Percentiles rank a stretch among this genome's conserved stretches.
Conservation (phyloP, 108 stramenopile species). For the Conticribra weissflogii region DNA sequence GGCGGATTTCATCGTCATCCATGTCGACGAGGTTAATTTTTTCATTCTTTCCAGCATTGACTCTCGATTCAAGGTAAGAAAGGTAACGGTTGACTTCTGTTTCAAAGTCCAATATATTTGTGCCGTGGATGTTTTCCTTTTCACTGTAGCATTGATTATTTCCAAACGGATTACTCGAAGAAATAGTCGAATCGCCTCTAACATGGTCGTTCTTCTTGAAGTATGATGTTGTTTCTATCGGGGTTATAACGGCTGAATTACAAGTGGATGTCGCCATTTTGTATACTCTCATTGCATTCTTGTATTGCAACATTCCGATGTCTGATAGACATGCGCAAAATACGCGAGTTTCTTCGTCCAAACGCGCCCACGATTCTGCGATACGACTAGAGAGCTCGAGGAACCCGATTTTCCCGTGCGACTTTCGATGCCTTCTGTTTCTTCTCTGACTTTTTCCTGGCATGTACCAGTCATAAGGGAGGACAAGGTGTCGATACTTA, state of each 20-base stretch:
- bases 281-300: background rate
- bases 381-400: conserved; percentile 2
- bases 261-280: background rate
- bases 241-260: background rate
- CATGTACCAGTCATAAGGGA: conserved; percentile 10
- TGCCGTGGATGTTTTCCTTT: background rate
- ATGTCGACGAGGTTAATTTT: conserved; percentile 6
- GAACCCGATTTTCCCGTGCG: conserved; percentile 20
- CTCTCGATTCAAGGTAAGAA: background rate
- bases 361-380: background rate
- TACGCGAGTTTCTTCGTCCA: conserved; percentile 2
- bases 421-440: conserved; percentile 4
- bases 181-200: no score
- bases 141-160: no score
- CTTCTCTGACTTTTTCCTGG: background rate
- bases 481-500: conserved; percentile 1
- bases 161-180: no score
- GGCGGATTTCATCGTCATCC: conserved; percentile 22
- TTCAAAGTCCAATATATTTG: background rate
- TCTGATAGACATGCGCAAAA: background rate
- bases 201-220: no score
- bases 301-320: background rate
- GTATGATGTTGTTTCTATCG: background rate
- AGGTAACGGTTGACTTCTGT: background rate
- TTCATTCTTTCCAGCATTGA: background rate